These are phyloP conservation scores for Tanacetum coccineum DNA, from an alignment of 129 eudicot genomes.

Conservation along the genomic window DNA sequence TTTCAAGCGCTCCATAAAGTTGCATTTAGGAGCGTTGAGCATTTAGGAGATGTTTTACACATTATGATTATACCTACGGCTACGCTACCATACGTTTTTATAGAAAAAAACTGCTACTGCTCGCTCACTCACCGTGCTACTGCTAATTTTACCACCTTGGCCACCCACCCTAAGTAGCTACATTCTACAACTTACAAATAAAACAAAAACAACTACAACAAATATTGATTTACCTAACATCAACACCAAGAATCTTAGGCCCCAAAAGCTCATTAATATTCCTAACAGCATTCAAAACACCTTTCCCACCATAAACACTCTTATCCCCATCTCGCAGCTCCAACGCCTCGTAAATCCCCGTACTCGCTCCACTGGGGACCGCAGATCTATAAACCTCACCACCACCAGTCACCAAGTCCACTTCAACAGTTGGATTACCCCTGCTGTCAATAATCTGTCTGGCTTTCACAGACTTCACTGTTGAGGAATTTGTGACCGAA, in stretches of 20 bases:
- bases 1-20: no score
- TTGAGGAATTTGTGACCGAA: conserved; percentile 32
- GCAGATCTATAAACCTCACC: conserved; percentile 76
- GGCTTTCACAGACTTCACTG: conserved; percentile 71
- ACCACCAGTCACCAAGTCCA: conserved; percentile 58
- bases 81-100: no score
- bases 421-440: conserved; percentile 95
- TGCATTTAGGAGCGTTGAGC: no score
- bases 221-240: conserved; percentile 55
- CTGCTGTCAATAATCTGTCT: conserved; percentile 96
- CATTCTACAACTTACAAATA: background rate
- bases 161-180: background rate
- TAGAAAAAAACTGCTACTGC: no score
- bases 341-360: conserved; percentile 96
- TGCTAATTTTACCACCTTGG: no score
- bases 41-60: no score
- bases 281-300: conserved; percentile 77
- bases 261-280: conserved; percentile 74
- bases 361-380: conserved; percentile 97
- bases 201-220: background rate
- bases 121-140: no score
- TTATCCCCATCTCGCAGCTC: conserved; percentile 96
- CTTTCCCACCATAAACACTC: conserved; percentile 84
- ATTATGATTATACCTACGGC: no score
- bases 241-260: conserved; percentile 77